Conservation (phyloP, 2,329 filamentous ascomycete genomes). For the Aciculosporium take region DNA sequence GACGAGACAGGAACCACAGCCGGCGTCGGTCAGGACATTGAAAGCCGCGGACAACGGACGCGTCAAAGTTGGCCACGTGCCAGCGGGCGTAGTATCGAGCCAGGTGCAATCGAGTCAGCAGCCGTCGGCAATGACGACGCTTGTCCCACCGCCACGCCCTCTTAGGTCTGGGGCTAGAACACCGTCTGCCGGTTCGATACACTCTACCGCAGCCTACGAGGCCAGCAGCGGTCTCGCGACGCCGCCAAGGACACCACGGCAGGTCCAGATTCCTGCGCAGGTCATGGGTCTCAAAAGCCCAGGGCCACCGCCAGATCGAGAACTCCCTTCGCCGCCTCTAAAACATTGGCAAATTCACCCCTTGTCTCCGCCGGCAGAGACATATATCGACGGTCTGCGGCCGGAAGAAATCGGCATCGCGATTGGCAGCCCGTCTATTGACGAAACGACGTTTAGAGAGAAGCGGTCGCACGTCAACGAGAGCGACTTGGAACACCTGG, state of each 20-base stretch:
- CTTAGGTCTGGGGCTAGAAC: neutral
- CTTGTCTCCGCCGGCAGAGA: neutral
- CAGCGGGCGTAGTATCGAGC: neutral
- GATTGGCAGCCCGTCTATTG: neutral
- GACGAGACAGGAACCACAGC: neutral
- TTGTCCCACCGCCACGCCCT: neutral
- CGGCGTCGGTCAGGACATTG: neutral
- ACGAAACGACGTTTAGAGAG: neutral
- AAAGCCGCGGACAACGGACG: neutral
- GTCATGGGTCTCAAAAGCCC: constrained; percentile 15
- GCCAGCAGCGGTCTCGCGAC: neutral
- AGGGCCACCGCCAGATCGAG: constrained; percentile 31
- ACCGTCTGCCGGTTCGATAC: neutral
- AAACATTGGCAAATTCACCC: constrained; percentile 4
- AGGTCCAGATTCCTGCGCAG: constrained; percentile 3
- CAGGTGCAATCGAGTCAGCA: neutral
- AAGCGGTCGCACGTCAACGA: constrained; percentile 12
- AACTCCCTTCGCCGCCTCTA: constrained; percentile 22
- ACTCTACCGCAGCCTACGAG: neutral
- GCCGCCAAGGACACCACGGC: constrained; percentile 3
- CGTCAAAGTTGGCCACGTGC: neutral
- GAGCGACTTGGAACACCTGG: constrained; percentile 8
- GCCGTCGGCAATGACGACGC: neutral
- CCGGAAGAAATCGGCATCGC: constrained; percentile 4
- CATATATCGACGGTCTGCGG: neutral